These are phyloP conservation scores for Saccharomycopsis fermentans DNA, from an alignment of 805 yeast species.

Conservation along the genomic window DNA sequence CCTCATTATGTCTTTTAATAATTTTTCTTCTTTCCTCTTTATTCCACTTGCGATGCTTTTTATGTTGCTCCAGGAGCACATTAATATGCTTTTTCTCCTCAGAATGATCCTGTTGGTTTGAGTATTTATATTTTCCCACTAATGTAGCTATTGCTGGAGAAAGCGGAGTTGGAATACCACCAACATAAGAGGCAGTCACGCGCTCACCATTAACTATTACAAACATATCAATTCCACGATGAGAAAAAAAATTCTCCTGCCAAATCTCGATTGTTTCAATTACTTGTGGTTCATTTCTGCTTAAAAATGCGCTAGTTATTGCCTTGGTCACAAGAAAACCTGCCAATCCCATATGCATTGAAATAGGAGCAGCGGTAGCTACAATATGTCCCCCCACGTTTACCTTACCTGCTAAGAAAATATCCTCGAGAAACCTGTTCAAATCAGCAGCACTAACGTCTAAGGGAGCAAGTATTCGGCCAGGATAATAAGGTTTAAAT, in stretches of 20 bases:
- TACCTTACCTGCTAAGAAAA: not conserved
- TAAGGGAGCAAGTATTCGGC: not conserved
- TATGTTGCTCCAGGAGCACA: too few relatives aligned
- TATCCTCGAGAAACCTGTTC: not conserved
- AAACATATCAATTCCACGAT: not conserved
- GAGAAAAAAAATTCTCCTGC: not conserved
- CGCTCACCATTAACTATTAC: not conserved
- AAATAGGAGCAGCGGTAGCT: not conserved
- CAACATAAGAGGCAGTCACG: not conserved
- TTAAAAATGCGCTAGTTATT: not conserved
- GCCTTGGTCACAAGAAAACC: not conserved
- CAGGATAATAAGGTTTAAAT: not conserved
- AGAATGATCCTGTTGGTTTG: too few relatives aligned
- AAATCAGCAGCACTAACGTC: not conserved
- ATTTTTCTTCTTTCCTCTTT: too few relatives aligned
- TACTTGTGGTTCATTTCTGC: not conserved
- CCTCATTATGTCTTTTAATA: too few relatives aligned
- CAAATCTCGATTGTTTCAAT: not conserved
- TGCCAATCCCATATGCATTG: not conserved
- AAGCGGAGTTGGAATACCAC: not conserved
- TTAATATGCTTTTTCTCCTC: too few relatives aligned
- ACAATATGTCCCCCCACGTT: not conserved
- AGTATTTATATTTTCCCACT: too few relatives aligned
- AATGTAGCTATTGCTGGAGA: not conserved
- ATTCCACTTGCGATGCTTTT: too few relatives aligned